Percentiles rank a stretch among this genome's conserved stretches.
phyloP scores from a whole-genome alignment of 805 yeast species.

The Blastobotrys peoriensis region DNA sequence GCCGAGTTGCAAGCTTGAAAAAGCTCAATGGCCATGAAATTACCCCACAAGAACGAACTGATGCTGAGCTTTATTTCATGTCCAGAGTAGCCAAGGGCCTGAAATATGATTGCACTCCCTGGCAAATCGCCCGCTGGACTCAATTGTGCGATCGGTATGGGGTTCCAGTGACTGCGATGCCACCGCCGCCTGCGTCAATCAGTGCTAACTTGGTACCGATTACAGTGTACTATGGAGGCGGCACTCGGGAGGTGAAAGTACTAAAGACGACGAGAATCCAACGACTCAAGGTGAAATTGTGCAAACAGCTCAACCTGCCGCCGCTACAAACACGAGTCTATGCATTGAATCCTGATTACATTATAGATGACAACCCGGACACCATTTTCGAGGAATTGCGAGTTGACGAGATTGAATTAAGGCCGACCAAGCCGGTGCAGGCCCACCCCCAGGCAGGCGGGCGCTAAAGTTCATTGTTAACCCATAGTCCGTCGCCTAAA shows the following conservation, averaged over 20 bases:
- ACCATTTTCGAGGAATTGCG: neutral
- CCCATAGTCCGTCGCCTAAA: slow-evolving; percentile 74
- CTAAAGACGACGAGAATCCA: slow-evolving; percentile 31
- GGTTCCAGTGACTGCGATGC: slow-evolving; percentile 11
- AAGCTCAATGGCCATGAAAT: slow-evolving; percentile 56
- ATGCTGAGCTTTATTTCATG: slow-evolving; percentile 65
- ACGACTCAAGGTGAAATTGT: slow-evolving; percentile 32
- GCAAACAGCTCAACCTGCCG: slow-evolving; percentile 12
- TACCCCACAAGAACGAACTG: slow-evolving; percentile 41
- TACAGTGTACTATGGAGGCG: slow-evolving; percentile 12
- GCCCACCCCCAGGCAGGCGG: too few relatives aligned
- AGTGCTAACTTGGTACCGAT: slow-evolving; percentile 18
- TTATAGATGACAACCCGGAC: slow-evolving; percentile 2
- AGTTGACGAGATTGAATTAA: neutral
- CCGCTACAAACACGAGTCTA: slow-evolving; percentile 1
- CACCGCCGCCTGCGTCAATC: slow-evolving; percentile 10
- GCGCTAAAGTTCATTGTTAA: slow-evolving; percentile 8
- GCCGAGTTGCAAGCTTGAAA: slow-evolving; percentile 36
- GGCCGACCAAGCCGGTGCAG: neutral
- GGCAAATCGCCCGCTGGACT: slow-evolving; percentile 35
- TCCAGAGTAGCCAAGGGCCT: slow-evolving; percentile 38
- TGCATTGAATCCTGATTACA: slow-evolving; percentile 4
- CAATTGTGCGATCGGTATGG: slow-evolving; percentile 36
- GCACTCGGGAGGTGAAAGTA: slow-evolving; percentile 16
- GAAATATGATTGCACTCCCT: slow-evolving; percentile 14